Percentiles rank a stretch among this genome's conserved stretches.
Conservation (phyloP, 1,284 basidiomycete genomes). For the Macrocystidia cucumis region DNA sequence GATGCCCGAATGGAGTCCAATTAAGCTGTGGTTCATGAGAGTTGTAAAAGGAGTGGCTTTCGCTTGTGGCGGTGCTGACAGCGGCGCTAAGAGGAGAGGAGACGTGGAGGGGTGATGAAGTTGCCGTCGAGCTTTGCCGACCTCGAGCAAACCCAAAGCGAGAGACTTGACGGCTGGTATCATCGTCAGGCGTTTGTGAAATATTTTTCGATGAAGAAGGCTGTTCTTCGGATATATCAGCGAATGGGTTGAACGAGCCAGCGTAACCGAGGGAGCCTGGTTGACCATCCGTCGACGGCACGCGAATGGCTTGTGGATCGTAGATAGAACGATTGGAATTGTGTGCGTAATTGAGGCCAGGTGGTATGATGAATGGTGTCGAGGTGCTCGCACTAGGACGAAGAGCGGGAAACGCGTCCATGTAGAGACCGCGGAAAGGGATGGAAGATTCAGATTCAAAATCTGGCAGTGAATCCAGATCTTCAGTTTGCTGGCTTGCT, state of each 20-base stretch:
- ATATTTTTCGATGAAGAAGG: slow-evolving; percentile 20
- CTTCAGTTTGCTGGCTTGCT: slow-evolving; percentile 39
- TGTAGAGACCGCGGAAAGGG: slow-evolving; percentile 53
- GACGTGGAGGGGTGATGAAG: slow-evolving; percentile 53
- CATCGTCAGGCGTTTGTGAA: slow-evolving; percentile 57
- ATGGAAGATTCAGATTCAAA: slow-evolving; percentile 43
- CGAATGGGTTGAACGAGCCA: slow-evolving; percentile 76
- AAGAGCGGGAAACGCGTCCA: slow-evolving; percentile 60
- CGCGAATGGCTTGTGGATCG: slow-evolving; percentile 35
- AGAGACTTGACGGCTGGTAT: slow-evolving; percentile 59
- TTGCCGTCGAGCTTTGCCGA: slow-evolving; percentile 47
- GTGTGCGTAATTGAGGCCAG: slow-evolving; percentile 43
- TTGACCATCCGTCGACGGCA: slow-evolving; percentile 27
- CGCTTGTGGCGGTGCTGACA: slow-evolving; percentile 35
- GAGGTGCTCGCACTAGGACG: slow-evolving; percentile 26
- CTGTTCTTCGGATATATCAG: slow-evolving; percentile 43
- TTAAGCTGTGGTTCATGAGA: slow-evolving; percentile 26
- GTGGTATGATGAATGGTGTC: slow-evolving; percentile 35
- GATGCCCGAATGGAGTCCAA: slow-evolving; percentile 41
- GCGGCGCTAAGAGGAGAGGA: slow-evolving; percentile 45
- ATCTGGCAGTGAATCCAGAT: slow-evolving; percentile 36
- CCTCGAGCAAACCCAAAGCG: slow-evolving; percentile 81
- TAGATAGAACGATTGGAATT: slow-evolving; percentile 41
- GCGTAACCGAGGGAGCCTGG: slow-evolving; percentile 54
- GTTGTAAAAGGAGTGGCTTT: slow-evolving; percentile 40